Conservation (phyloP, 805 yeast species). For the Metschnikowia noctiluminum region DNA sequence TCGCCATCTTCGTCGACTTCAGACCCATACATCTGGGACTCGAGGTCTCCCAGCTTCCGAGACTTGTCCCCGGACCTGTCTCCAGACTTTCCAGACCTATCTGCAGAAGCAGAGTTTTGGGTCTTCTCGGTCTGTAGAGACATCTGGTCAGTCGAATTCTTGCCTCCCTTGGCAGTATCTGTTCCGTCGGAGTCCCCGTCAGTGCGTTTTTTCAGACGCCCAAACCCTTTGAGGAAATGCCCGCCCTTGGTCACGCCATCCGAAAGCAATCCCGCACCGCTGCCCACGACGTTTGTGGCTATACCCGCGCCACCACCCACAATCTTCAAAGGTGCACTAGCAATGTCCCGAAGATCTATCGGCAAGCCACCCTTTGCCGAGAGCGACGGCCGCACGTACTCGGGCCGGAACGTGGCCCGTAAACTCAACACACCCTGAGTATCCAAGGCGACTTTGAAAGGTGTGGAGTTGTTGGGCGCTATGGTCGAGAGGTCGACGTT, state of each 20-base stretch:
- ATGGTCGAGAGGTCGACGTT: conserved; percentile 48
- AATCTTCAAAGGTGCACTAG: conserved; percentile 47
- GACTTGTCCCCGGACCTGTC: not conserved
- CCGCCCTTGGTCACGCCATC: conserved; percentile 52
- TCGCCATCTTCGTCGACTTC: not conserved
- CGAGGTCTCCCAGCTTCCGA: conserved; percentile 10
- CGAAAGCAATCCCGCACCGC: conserved; percentile 43
- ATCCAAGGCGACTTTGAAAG: conserved; percentile 48
- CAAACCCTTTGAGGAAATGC: conserved; percentile 32
- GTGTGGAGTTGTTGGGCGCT: conserved; percentile 43
- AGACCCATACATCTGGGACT: not conserved
- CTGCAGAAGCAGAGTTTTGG: conserved; percentile 7
- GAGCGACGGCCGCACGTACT: conserved; percentile 63
- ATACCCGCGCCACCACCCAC: conserved; percentile 42
- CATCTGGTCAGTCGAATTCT: conserved; percentile 2
- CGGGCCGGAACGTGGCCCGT: conserved; percentile 56
- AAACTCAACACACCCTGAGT: conserved; percentile 65
- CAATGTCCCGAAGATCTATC: conserved; percentile 35
- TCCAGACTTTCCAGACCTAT: conserved; percentile 1
- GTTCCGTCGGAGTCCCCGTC: conserved; percentile 3
- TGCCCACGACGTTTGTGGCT: conserved; percentile 42
- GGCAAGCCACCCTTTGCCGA: conserved; percentile 40
- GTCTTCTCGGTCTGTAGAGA: conserved; percentile 2
- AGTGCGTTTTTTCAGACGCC: conserved; percentile 20
- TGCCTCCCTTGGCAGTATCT: conserved; percentile 1